These are phyloP conservation scores for Stemphylium lycopersici DNA, from an alignment of 2,329 filamentous ascomycete species.

Conservation along the genomic window DNA sequence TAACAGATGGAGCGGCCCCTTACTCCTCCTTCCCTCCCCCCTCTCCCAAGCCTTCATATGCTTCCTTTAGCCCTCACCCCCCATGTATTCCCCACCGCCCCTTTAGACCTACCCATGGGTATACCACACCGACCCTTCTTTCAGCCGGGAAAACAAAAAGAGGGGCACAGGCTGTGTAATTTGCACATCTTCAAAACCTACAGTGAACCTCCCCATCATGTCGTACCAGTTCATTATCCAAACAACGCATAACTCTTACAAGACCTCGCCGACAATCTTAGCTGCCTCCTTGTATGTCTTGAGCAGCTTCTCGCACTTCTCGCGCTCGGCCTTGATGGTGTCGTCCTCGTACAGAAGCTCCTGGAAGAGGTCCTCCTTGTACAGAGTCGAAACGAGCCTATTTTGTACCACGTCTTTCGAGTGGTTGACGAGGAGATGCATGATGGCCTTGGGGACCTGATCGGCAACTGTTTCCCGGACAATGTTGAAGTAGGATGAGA, in stretches of 20 bases:
- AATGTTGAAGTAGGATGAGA: constrained; percentile 99
- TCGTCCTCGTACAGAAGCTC: constrained; percentile 98
- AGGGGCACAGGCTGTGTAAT: background rate
- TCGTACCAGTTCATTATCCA: constrained; percentile 20
- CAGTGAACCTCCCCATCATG: constrained; percentile 4
- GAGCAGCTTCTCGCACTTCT: constrained; percentile 97
- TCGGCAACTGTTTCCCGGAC: constrained; percentile 98
- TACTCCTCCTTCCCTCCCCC: background rate
- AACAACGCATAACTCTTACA: constrained; percentile 31
- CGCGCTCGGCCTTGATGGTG: constrained; percentile 92
- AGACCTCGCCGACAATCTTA: constrained; percentile 95
- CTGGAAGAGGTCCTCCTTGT: constrained; percentile 88
- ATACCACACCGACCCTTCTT: background rate
- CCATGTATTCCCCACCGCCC: background rate
- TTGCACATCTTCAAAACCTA: constrained; percentile 17
- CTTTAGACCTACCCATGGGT: background rate
- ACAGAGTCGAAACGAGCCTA: constrained; percentile 90
- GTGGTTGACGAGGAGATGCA: constrained; percentile 98
- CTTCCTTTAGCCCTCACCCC: background rate
- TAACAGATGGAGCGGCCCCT: constrained; percentile 18
- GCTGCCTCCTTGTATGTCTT: constrained; percentile 96
- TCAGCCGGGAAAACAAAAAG: background rate
- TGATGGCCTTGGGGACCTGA: constrained; percentile 97
- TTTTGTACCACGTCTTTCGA: constrained; percentile 99
- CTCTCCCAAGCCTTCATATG: constrained; percentile 8